phyloP scores from a whole-genome alignment of 139 green algal species.

The Dunaliella primolecta region DNA sequence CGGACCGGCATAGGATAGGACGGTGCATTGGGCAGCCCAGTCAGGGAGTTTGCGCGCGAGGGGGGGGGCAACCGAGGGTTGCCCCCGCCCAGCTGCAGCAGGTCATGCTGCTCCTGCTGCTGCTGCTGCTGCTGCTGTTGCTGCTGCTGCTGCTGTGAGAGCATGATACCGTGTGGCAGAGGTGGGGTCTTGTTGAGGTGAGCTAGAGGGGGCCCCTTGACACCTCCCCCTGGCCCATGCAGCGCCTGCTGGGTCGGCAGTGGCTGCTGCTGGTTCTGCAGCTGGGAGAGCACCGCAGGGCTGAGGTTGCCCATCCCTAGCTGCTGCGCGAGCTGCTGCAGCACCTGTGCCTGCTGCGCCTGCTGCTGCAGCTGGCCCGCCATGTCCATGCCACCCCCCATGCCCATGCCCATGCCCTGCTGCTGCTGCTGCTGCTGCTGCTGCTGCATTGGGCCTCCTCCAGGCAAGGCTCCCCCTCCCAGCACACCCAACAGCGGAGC shows the following conservation, averaged over 20 bases:
- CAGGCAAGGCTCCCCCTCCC: no score
- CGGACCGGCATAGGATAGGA: neutral
- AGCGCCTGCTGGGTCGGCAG: neutral
- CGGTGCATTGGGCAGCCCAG: neutral
- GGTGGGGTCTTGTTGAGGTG: no score
- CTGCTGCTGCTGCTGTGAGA: neutral
- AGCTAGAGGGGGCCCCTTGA: no score
- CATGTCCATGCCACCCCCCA: neutral
- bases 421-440: constrained; percentile 17
- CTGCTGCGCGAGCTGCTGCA: neutral
- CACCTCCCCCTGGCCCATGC: neutral
- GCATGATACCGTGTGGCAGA: no score
- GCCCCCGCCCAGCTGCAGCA: neutral
- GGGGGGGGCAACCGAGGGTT: no score
- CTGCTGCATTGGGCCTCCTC: no score
- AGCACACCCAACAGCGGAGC: no score
- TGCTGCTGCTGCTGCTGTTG: constrained; percentile 1
- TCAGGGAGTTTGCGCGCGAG: neutral
- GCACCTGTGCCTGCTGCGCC: constrained; percentile 13
- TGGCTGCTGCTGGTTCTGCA: neutral
- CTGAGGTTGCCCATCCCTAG: neutral
- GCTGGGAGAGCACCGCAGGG: neutral
- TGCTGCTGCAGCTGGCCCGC: constrained; percentile 2
- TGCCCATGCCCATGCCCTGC: neutral
- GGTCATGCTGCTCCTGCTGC: neutral